Percentiles rank a stretch among this genome's conserved stretches.
Evolutionary conservation across 2,329 filamentous ascomycete species (phyloP).

Genomic region (Penicillium janthinellum): DNA sequence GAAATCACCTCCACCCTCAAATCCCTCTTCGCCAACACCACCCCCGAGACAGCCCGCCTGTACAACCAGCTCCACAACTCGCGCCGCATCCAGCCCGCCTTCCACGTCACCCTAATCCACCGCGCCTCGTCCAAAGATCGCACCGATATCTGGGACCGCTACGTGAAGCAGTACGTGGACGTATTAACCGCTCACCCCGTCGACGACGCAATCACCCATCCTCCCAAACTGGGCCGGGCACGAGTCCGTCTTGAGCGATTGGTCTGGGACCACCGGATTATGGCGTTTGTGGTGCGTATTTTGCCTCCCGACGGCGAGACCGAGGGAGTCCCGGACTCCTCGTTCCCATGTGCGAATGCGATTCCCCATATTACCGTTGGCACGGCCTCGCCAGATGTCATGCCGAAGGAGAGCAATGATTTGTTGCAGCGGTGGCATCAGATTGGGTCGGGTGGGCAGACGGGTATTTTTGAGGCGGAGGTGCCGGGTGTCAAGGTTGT

Average conservation of each 20-base stretch:
- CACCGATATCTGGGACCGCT: conserved; percentile 74
- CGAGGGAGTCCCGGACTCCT: conserved; percentile 47
- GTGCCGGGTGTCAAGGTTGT: conserved; percentile 59
- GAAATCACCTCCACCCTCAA: conserved; percentile 64
- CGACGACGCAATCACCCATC: conserved; percentile 24
- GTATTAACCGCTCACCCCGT: conserved; percentile 33
- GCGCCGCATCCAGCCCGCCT: conserved; percentile 76
- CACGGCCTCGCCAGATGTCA: conserved; percentile 71
- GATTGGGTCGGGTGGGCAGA: conserved; percentile 52
- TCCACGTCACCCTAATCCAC: conserved; percentile 95
- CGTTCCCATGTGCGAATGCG: conserved; percentile 70
- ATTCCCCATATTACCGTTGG: conserved; percentile 89
- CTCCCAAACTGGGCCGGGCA: conserved; percentile 38
- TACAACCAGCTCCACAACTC: conserved; percentile 74
- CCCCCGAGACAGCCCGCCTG: conserved; percentile 62
- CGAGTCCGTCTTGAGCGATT: conserved; percentile 64
- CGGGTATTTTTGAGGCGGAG: conserved; percentile 57
- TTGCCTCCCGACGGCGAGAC: conserved; percentile 39
- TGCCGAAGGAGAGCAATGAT: conserved; percentile 93
- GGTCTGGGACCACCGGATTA: conserved; percentile 82
- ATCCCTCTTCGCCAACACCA: conserved; percentile 63
- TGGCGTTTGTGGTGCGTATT: conserved; percentile 85
- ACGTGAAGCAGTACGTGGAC: conserved; percentile 60
- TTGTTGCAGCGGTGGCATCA: conserved; percentile 75
- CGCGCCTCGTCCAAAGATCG: conserved; percentile 63